Evolutionary conservation across 495 filamentous ascomycete species (phyloP), one percentile per base, ranked within the genome.

Genomic region (Aspergillus heteromorphus): DNA sequence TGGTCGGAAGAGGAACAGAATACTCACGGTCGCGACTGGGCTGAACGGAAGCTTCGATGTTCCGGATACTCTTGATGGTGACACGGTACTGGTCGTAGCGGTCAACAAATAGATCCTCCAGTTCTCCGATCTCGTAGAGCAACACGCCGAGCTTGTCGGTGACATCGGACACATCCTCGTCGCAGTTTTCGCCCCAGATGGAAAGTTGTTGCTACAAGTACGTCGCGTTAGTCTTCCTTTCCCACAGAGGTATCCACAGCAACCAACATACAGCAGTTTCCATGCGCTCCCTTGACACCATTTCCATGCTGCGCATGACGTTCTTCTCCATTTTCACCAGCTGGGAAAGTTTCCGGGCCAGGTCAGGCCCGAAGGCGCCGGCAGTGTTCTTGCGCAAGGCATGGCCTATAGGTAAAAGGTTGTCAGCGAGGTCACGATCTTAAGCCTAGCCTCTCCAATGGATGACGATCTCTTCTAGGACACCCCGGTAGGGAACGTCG

Each of bases 281-380:
- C 89, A 97, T 97, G 57, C 95, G 82, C 79, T 97, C 93, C 59
- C 90, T 84, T 29, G 91, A 88, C 38, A 97, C 93, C 49, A 92
- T 78, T 70, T 97, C 93, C 82, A 98, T 85, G 68, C 91, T 96
- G 65, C 93, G 88, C 93, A 98, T 98, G 45, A 95, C 87, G 65
- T 98, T 97, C 87, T 98, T 98, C 77, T 98, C 93, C 95, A 98
- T 97, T 80, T 98, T 97, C 55, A 98, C 93, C 31, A 98, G 83
- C 79, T 95, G 89, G 21, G 92, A 86, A 52, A 98, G 84, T 83
- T 98, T 98, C 79, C 93, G 92, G 50, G 95, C 87, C 27, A 98
- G 86, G 53, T 98, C 93, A 53, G 93, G 95, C 53, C 93, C 95
- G 71, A 95, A 97, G 65, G 91, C 89, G 54, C 93, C 93, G 53